Percentiles rank a stretch among this genome's conserved stretches.
Conservation (phyloP, 2,329 filamentous ascomycete genomes). For the Ascosphaera apis region DNA sequence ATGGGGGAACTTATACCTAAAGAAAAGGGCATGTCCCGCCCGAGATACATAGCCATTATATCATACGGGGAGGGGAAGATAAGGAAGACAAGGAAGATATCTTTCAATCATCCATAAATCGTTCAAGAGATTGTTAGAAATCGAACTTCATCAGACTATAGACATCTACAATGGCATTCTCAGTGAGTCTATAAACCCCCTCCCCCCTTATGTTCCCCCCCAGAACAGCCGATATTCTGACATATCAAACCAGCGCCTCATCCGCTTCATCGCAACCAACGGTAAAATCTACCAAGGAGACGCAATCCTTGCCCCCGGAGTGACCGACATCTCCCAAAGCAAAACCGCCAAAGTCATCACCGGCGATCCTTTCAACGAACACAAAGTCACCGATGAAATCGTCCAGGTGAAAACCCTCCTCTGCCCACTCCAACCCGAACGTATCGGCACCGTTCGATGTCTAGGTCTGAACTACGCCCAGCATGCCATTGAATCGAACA, state of each 20-base stretch:
- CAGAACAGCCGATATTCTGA: too few species aligned
- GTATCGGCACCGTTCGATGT: constrained; percentile 44
- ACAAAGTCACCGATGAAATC: constrained; percentile 39
- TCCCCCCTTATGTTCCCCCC: too few species aligned
- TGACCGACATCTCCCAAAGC: constrained; percentile 36
- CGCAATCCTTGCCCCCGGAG: constrained; percentile 40
- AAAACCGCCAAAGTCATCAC: constrained; percentile 38
- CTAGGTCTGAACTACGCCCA: constrained; percentile 49
- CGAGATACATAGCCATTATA: too few species aligned
- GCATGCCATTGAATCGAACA: constrained; percentile 45
- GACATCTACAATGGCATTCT: too few species aligned
- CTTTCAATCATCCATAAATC: too few species aligned
- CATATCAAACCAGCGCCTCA: constrained; percentile 48
- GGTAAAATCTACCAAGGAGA: constrained; percentile 51
- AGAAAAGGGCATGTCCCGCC: too few species aligned
- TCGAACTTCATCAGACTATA: too few species aligned
- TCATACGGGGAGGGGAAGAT: too few species aligned
- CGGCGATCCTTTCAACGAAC: constrained; percentile 42
- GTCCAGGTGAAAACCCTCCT: constrained; percentile 31
- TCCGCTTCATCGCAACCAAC: constrained; percentile 51
- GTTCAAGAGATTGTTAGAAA: too few species aligned
- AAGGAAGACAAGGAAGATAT: too few species aligned
- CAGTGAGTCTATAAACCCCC: too few species aligned
- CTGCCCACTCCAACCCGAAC: constrained; percentile 36
- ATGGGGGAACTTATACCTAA: too few species aligned